phyloP scores from a whole-genome alignment of 768 basidiomycete genomes.

The Coprinopsis strossmayeri region DNA sequence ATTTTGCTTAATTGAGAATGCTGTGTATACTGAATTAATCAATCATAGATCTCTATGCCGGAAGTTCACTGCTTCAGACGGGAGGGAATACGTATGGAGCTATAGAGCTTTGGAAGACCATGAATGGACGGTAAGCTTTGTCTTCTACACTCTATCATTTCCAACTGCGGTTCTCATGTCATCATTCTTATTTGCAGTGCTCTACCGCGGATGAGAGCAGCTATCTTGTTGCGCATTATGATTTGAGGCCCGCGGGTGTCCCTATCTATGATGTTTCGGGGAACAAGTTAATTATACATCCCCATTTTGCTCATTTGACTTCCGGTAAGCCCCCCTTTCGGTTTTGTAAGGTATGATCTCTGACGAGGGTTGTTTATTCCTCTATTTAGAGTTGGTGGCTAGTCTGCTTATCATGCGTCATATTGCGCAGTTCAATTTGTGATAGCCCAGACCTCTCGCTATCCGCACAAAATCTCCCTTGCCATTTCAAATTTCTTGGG shows the following conservation, averaged over 20 bases:
- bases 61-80: conserved; percentile 65
- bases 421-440: conserved; percentile 44
- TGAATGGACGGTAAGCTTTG: conserved; percentile 65
- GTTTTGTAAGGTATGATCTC: background rate
- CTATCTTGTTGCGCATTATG: conserved; percentile 57
- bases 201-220: conserved; percentile 32
- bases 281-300: conserved; percentile 54
- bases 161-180: background rate
- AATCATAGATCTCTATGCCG: conserved; percentile 52
- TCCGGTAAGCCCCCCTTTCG: conserved; percentile 36
- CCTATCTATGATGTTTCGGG: conserved; percentile 57
- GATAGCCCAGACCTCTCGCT: background rate
- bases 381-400: conserved; percentile 50
- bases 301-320: conserved; percentile 44
- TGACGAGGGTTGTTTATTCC: background rate
- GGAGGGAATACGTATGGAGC: conserved; percentile 66
- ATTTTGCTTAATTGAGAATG: no score
- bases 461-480: background rate
- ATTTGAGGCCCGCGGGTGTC: conserved; percentile 48
- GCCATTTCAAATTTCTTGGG: background rate
- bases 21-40: no score
- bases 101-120: conserved; percentile 48
- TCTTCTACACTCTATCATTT: conserved; percentile 6
- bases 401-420: conserved; percentile 60
- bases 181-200: conserved; percentile 2